phyloP scores from a whole-genome alignment of 176 grass and related monocot genomes.

The Puccinellia tenuiflora region DNA sequence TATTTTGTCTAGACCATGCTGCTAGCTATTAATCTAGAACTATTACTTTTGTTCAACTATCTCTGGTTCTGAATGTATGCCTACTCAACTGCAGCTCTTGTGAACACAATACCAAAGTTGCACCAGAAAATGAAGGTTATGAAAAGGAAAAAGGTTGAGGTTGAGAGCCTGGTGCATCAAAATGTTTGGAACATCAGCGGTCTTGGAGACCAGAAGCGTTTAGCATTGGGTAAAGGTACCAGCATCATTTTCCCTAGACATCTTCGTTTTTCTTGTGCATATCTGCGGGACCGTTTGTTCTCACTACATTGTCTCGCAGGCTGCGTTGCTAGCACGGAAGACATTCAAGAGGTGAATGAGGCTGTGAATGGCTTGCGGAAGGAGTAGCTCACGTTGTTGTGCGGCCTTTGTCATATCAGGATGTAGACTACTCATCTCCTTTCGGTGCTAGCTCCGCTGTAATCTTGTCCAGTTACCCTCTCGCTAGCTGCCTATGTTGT shows the following conservation, averaged over 20 bases:
- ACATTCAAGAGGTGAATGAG: constrained; percentile 17
- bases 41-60: neutral
- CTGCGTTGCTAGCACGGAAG: neutral
- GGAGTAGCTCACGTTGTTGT: neutral
- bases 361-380: neutral
- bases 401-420: neutral
- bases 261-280: neutral
- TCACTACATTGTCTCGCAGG: constrained; percentile 5
- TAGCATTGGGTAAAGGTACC: neutral
- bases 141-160: constrained; percentile 19
- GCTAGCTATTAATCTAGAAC: neutral
- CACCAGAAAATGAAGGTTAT: constrained; percentile 28
- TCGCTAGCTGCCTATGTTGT: neutral
- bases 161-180: neutral
- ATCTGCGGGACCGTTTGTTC: neutral
- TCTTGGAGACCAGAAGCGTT: constrained; percentile 8
- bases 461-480: constrained; percentile 4
- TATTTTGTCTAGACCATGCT: neutral
- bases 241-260: neutral
- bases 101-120: constrained; percentile 23
- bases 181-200: neutral
- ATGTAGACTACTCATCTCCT: neutral
- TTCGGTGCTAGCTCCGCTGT: neutral
- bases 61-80: constrained; percentile 3
- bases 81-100: constrained; percentile 23